phyloP scores from a whole-genome alignment of 1,284 basidiomycete genomes.

The Rhizoctonia solani region DNA sequence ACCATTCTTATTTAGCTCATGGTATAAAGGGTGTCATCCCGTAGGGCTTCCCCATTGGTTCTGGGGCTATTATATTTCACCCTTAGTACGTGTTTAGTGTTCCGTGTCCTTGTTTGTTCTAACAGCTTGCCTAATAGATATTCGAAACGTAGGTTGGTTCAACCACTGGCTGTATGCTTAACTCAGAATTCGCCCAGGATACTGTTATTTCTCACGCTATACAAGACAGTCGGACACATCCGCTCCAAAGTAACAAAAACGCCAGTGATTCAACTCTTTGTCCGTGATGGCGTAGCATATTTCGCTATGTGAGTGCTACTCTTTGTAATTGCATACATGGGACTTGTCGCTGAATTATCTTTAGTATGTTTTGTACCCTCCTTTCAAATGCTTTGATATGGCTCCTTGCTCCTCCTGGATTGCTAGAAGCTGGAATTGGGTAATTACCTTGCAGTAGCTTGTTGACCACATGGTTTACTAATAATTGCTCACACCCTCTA shows the following conservation, averaged over 20 bases:
- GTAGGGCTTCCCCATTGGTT: conserved; percentile 26
- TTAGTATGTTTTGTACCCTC: conserved; percentile 16
- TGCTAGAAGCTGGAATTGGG: conserved; percentile 24
- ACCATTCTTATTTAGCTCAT: neutral
- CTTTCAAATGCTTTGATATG: conserved; percentile 16
- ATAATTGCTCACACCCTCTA: neutral
- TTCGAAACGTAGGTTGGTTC: conserved; percentile 21
- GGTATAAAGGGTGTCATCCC: conserved; percentile 24
- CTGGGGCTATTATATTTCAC: conserved; percentile 17
- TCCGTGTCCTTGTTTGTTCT: neutral
- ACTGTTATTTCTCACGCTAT: conserved; percentile 8
- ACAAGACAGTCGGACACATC: conserved; percentile 18
- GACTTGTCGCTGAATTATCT: neutral
- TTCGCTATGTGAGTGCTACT: conserved; percentile 4
- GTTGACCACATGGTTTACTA: too few relatives aligned
- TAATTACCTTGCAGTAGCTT: neutral
- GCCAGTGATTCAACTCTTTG: conserved; percentile 6
- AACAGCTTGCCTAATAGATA: neutral
- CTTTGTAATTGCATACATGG: neutral
- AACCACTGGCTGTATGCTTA: neutral
- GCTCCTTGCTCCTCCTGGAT: conserved; percentile 10
- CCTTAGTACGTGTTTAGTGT: neutral
- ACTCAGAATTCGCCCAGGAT: neutral
- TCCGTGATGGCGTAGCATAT: conserved; percentile 16
- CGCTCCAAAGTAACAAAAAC: conserved; percentile 13